Conservation (phyloP, 164 flowering plant species). For the Annona cherimola region DNA sequence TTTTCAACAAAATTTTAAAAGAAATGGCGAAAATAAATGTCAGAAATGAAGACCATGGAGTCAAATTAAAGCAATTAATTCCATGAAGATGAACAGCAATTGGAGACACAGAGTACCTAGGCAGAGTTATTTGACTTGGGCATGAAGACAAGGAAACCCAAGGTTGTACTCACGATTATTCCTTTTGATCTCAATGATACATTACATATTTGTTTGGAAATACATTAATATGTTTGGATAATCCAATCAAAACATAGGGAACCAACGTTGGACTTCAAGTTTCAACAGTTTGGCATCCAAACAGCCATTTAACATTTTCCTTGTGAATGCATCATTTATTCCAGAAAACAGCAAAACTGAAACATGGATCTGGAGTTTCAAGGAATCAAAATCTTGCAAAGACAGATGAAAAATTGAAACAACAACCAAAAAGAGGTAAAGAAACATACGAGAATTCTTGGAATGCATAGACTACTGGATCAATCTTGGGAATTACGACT, state of each 20-base stretch:
- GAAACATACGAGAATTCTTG: constrained; percentile 85
- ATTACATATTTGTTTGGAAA: no score
- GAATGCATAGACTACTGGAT: constrained; percentile 86
- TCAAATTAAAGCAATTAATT: background rate
- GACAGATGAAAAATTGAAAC: background rate
- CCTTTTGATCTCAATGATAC: no score
- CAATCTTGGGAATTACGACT: constrained; percentile 84
- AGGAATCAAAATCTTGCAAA: background rate
- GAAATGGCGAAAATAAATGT: background rate
- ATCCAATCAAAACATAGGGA: background rate
- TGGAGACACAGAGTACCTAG: background rate
- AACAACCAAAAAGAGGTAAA: background rate
- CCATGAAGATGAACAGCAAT: background rate
- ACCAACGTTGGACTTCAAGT: no score
- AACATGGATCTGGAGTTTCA: background rate
- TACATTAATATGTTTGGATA: no score
- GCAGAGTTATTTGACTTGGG: background rate
- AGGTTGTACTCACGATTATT: no score
- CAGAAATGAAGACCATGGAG: background rate
- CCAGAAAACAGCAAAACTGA: background rate
- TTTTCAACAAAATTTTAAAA: background rate
- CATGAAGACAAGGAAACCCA: no score
- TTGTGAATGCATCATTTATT: background rate
- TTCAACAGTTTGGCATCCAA: background rate
- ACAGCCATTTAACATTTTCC: background rate